Percentiles rank a stretch among this genome's conserved stretches.
phyloP scores from a whole-genome alignment of 1,284 basidiomycete species.

The Microbotryum intermedium region DNA sequence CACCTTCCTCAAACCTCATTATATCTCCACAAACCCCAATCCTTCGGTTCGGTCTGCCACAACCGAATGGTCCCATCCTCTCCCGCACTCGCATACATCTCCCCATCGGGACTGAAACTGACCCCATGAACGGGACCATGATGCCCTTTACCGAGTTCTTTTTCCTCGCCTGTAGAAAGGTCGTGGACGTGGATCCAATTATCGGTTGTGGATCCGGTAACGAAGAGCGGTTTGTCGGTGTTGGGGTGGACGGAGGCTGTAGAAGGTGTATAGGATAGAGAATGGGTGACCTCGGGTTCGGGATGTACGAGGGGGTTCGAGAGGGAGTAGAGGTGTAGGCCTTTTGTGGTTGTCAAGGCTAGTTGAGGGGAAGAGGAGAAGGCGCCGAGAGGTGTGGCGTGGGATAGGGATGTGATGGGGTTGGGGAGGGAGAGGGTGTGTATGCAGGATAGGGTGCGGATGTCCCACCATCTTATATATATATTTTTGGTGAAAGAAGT shows the following conservation, averaged over 20 bases:
- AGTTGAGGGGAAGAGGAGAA: not conserved
- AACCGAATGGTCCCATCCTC: conserved; percentile 78
- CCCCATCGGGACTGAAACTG: conserved; percentile 93
- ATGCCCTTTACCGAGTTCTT: conserved; percentile 90
- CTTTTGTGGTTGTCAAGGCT: not conserved
- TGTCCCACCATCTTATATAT: conserved; percentile 99
- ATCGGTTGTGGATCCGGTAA: conserved; percentile 80
- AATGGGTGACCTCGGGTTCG: conserved; percentile 40
- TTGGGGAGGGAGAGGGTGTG: conserved; percentile 64
- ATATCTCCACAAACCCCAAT: conserved; percentile 76
- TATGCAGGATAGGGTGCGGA: conserved; percentile 63
- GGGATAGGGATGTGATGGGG: conserved; percentile 52
- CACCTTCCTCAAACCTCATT: not conserved
- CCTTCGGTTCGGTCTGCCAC: conserved; percentile 91
- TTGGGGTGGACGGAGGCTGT: conserved; percentile 83
- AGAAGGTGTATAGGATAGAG: conserved; percentile 71
- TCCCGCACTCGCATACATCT: conserved; percentile 91
- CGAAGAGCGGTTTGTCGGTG: conserved; percentile 74
- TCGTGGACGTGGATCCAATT: conserved; percentile 96
- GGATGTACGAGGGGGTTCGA: conserved; percentile 41
- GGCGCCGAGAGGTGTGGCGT: not conserved
- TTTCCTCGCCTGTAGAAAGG: conserved; percentile 71
- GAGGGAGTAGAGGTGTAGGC: conserved; percentile 45
- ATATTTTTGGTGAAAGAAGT: conserved; percentile 3
- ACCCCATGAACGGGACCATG: conserved; percentile 81